Evolutionary conservation across 2,329 filamentous ascomycete genomes (phyloP).

Genomic region (Fusarium temperatum): DNA sequence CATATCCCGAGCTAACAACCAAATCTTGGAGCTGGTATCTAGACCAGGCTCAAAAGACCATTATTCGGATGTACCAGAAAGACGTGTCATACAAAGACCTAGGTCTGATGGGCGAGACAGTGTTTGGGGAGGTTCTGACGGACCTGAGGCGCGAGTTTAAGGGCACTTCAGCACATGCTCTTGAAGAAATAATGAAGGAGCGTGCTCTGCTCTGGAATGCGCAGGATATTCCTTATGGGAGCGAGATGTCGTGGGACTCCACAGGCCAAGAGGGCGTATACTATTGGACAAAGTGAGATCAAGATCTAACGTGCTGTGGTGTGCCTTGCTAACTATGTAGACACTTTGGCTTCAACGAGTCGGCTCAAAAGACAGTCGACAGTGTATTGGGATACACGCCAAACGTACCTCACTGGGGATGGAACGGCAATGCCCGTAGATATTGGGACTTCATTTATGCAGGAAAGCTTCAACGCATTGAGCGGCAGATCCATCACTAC

Average conservation of each 20-base stretch:
- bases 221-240: slow-evolving; percentile 63
- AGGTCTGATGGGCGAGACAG: slow-evolving; percentile 68
- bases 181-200: slow-evolving; percentile 58
- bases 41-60: slow-evolving; percentile 61
- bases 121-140: slow-evolving; percentile 61
- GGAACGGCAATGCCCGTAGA: slow-evolving; percentile 67
- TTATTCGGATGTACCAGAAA: slow-evolving; percentile 49
- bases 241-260: slow-evolving; percentile 71
- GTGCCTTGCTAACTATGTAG: slow-evolving; percentile 28
- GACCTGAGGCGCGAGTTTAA: slow-evolving; percentile 60
- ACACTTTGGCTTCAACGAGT: slow-evolving; percentile 59
- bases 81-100: slow-evolving; percentile 56
- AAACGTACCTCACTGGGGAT: slow-evolving; percentile 68
- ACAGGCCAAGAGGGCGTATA: slow-evolving; percentile 70
- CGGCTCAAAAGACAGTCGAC: slow-evolving; percentile 59
- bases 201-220: slow-evolving; percentile 61
- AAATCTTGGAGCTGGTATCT: slow-evolving; percentile 65
- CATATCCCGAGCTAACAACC: slow-evolving; percentile 55
- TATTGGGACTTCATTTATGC: slow-evolving; percentile 68
- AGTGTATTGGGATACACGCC: slow-evolving; percentile 66
- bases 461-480: slow-evolving; percentile 54
- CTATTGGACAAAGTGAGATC: slow-evolving; percentile 60
- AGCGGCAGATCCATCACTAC: slow-evolving; percentile 65
- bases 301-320: accelerated
- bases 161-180: slow-evolving; percentile 47